Conservation (phyloP, 129 eudicot genomes). For the Artemisia argyi region DNA sequence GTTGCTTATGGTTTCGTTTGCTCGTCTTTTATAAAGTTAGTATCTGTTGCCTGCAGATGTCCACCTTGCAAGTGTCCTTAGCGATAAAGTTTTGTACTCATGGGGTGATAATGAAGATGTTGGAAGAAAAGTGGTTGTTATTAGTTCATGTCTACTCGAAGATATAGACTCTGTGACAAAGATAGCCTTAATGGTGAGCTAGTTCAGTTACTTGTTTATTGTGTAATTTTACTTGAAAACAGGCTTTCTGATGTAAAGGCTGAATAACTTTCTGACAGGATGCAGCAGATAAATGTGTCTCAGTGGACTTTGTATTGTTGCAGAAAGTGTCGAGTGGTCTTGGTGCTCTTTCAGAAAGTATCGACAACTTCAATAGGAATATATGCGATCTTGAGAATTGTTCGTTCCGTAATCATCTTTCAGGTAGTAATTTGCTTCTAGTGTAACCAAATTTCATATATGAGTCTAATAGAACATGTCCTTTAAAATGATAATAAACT, state of each 20-base stretch:
- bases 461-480: conserved; percentile 8
- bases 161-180: conserved; percentile 52
- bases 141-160: conserved; percentile 55
- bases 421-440: conserved; percentile 48
- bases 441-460: not conserved
- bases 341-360: conserved; percentile 48
- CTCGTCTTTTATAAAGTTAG: not conserved
- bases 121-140: conserved; percentile 64
- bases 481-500: conserved; percentile 5
- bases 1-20: conserved; percentile 5
- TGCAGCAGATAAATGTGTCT: conserved; percentile 80
- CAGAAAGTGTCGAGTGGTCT: conserved; percentile 54
- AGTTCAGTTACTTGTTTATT: conserved; percentile 18
- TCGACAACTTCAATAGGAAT: conserved; percentile 53
- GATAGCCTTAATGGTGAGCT: conserved; percentile 61
- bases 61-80: conserved; percentile 64
- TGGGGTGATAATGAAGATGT: conserved; percentile 67
- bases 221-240: conserved; percentile 3
- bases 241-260: conserved; percentile 8
- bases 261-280: conserved; percentile 41
- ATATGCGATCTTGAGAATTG: conserved; percentile 87
- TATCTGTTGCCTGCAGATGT: conserved; percentile 39
- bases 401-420: conserved; percentile 56
- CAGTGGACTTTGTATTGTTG: conserved; percentile 71
- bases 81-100: conserved; percentile 60